Evolutionary conservation across 2,329 filamentous ascomycete genomes (phyloP).

Genomic region (Exophiala viscosa): DNA sequence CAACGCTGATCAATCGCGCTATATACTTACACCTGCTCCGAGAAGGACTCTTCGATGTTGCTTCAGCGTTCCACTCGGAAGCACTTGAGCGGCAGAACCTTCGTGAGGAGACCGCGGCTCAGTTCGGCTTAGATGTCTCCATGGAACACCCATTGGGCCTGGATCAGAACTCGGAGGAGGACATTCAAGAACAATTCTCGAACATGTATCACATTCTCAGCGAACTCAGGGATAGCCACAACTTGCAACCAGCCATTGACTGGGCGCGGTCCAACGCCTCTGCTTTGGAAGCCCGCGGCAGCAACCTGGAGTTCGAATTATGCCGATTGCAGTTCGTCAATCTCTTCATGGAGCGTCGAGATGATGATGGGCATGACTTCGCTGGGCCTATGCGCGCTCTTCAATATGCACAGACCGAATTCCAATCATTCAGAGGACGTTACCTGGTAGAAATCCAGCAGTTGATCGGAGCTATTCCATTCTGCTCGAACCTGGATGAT

Average conservation of each 20-base stretch:
- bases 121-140: constrained; percentile 31
- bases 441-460: constrained; percentile 77
- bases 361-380: constrained; percentile 39
- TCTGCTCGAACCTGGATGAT: constrained; percentile 64
- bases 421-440: constrained; percentile 68
- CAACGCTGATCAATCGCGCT: constrained; percentile 79
- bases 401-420: constrained; percentile 70
- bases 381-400: constrained; percentile 61
- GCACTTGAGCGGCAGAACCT: constrained; percentile 29
- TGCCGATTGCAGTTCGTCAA: constrained; percentile 85
- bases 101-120: constrained; percentile 32
- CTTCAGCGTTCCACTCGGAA: constrained; percentile 78
- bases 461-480: constrained; percentile 77
- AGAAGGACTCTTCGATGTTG: constrained; percentile 88
- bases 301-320: constrained; percentile 92
- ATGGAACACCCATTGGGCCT: constrained; percentile 26
- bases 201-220: constrained; percentile 89
- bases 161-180: constrained; percentile 36
- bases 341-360: constrained; percentile 67
- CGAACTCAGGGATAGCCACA: constrained; percentile 65
- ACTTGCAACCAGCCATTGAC: constrained; percentile 76
- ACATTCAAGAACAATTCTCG: constrained; percentile 67
- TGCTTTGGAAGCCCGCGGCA: constrained; percentile 74
- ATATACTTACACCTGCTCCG: constrained; percentile 95
- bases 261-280: constrained; percentile 74